These are phyloP conservation scores for Saccharomycopsis fermentans DNA, from an alignment of 805 yeast species.

Conservation along the genomic window DNA sequence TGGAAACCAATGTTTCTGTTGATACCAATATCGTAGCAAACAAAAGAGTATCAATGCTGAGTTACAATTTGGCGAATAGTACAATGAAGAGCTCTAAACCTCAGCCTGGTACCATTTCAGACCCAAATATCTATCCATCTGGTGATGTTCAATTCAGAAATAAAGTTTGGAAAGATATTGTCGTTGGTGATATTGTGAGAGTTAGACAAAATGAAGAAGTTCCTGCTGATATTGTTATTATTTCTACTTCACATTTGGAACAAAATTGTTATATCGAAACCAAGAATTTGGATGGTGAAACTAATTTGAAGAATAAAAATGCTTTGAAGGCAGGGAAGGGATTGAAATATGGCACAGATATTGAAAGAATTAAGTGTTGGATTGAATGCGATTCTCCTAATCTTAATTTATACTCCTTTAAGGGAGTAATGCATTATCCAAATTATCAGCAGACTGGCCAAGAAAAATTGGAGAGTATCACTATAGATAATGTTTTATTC, in stretches of 20 bases:
- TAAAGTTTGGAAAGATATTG: conserved; percentile 60
- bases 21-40: background rate
- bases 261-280: conserved; percentile 63
- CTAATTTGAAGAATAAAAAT: conserved; percentile 53
- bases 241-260: conserved; percentile 62
- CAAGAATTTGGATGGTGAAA: conserved; percentile 65
- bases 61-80: conserved; percentile 13
- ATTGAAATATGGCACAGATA: conserved; percentile 46
- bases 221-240: conserved; percentile 64
- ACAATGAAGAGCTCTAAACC: conserved; percentile 18
- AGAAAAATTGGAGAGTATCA: conserved; percentile 41
- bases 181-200: conserved; percentile 65
- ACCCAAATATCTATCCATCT: conserved; percentile 21
- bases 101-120: conserved; percentile 24
- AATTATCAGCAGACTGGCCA: conserved; percentile 25
- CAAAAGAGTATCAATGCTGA: conserved; percentile 16
- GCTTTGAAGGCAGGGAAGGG: conserved; percentile 45
- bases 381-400: conserved; percentile 70
- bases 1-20: background rate
- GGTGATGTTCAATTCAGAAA: conserved; percentile 35
- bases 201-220: conserved; percentile 62
- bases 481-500: conserved; percentile 52
- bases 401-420: conserved; percentile 50
- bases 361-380: conserved; percentile 47
- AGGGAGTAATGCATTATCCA: conserved; percentile 50